These are phyloP conservation scores for Pholiota conissans DNA, from an alignment of 768 basidiomycete species.

Conservation along the genomic window DNA sequence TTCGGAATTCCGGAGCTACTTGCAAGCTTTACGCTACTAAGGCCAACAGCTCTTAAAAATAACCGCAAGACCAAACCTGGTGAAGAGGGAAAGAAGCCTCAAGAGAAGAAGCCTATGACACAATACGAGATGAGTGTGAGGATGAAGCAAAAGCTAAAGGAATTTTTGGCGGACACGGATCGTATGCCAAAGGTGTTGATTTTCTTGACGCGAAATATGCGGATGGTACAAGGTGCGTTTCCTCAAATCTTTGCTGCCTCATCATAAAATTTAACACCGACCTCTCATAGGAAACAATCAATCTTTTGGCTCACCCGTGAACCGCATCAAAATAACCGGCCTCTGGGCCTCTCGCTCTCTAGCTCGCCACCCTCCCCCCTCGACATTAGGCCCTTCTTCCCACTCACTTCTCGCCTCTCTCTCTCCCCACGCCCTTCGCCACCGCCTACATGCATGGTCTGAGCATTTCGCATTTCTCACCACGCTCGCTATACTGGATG, in stretches of 20 bases:
- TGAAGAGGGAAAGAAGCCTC: conserved; percentile 20
- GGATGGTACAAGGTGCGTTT: conserved; percentile 52
- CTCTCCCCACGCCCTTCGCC: conserved; percentile 36
- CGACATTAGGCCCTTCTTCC: conserved; percentile 46
- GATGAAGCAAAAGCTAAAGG: conserved; percentile 68
- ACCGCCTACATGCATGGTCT: conserved; percentile 52
- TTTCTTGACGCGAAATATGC: conserved; percentile 78
- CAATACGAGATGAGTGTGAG: conserved; percentile 69
- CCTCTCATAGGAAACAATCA: conserved; percentile 68
- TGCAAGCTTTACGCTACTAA: conserved; percentile 72
- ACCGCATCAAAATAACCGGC: conserved; percentile 88
- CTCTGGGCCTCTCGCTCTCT: conserved; percentile 77
- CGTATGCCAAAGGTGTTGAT: conserved; percentile 76
- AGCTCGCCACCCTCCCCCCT: conserved; percentile 34
- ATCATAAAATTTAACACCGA: conserved; percentile 17
- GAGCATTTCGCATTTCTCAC: conserved; percentile 62
- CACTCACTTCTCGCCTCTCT: conserved; percentile 47
- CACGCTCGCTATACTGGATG: conserved; percentile 68
- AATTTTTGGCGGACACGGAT: conserved; percentile 72
- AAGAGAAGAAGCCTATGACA: conserved; percentile 37
- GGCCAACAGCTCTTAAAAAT: conserved; percentile 49
- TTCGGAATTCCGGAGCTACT: conserved; percentile 70
- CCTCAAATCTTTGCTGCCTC: conserved; percentile 21
- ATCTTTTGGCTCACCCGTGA: conserved; percentile 80
- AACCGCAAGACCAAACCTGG: conserved; percentile 27